phyloP scores from a whole-genome alignment of 1,284 basidiomycete species.

The Volvariella surrecta region DNA sequence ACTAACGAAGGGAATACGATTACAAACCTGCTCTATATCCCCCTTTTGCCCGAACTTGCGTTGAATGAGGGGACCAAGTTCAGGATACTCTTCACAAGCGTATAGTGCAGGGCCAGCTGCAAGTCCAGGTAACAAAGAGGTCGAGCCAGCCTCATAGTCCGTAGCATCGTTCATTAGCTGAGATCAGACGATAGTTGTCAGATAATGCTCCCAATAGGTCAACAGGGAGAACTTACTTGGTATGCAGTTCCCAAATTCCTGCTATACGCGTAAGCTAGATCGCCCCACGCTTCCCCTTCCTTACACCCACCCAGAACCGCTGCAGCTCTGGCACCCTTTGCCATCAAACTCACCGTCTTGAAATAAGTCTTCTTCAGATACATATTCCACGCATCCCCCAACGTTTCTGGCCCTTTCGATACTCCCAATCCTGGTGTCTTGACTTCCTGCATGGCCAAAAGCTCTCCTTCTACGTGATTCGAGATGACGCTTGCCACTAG shows the following conservation, averaged over 20 bases:
- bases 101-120: conserved; percentile 93
- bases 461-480: conserved; percentile 95
- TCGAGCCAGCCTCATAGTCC: conserved; percentile 63
- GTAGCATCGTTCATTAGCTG: conserved; percentile 92
- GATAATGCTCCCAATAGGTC: conserved; percentile 1
- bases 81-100: conserved; percentile 87
- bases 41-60: conserved; percentile 80
- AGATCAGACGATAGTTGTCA: neutral
- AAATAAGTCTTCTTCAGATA: conserved; percentile 95
- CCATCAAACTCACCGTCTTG: conserved; percentile 94
- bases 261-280: conserved; percentile 76
- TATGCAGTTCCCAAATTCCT: conserved; percentile 75
- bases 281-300: conserved; percentile 78
- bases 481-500: conserved; percentile 89
- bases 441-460: conserved; percentile 73
- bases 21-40: conserved; percentile 75
- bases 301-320: conserved; percentile 85
- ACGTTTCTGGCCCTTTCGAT: conserved; percentile 18
- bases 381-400: conserved; percentile 60
- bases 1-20: conserved; percentile 2
- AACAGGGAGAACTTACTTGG: conserved; percentile 54
- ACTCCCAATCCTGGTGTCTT: conserved; percentile 22
- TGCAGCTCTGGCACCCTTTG: conserved; percentile 86
- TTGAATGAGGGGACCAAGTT: conserved; percentile 75
- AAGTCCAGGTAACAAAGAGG: conserved; percentile 67